These are phyloP conservation scores for Oryza nivara DNA, from an alignment of 176 grass and related monocot genomes.

Conservation along the genomic window DNA sequence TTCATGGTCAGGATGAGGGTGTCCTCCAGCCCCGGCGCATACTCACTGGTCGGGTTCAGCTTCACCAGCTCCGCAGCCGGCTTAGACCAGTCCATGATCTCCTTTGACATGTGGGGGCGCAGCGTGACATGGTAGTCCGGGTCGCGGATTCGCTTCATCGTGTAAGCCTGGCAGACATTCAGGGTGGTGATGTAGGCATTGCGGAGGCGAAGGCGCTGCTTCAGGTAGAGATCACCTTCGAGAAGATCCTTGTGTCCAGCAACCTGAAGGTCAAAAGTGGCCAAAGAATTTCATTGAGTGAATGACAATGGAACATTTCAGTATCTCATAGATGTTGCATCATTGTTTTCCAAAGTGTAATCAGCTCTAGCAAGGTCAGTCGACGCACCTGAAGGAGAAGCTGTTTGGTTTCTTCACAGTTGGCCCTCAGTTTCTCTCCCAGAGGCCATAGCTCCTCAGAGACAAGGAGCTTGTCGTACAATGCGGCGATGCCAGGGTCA, in stretches of 20 bases:
- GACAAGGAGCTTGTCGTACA: constrained; percentile 73
- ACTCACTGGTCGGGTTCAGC: constrained; percentile 73
- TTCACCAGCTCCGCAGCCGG: constrained; percentile 71
- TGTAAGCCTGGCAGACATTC: constrained; percentile 78
- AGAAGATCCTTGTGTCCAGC: constrained; percentile 74
- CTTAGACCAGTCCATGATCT: constrained; percentile 52
- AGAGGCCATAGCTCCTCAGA: constrained; percentile 62
- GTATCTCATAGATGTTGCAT: neutral
- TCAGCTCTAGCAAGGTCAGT: neutral
- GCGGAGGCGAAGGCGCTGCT: constrained; percentile 71
- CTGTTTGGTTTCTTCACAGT: constrained; percentile 69
- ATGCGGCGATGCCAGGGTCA: constrained; percentile 67
- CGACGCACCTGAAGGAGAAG: constrained; percentile 67
- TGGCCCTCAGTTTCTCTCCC: constrained; percentile 60
- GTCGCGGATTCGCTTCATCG: constrained; percentile 73
- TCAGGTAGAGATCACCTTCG: constrained; percentile 75
- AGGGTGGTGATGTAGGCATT: constrained; percentile 70
- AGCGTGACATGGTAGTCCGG: constrained; percentile 57
- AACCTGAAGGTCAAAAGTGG: constrained; percentile 44
- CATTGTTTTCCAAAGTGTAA: neutral
- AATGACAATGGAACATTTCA: neutral
- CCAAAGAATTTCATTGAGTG: neutral
- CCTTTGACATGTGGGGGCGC: constrained; percentile 71
- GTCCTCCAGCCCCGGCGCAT: constrained; percentile 71
- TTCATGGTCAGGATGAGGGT: constrained; percentile 93